Percentiles rank a stretch among this genome's conserved stretches.
Evolutionary conservation across 495 filamentous ascomycete species (phyloP).

Genomic region (Trichoderma erinaceum): DNA sequence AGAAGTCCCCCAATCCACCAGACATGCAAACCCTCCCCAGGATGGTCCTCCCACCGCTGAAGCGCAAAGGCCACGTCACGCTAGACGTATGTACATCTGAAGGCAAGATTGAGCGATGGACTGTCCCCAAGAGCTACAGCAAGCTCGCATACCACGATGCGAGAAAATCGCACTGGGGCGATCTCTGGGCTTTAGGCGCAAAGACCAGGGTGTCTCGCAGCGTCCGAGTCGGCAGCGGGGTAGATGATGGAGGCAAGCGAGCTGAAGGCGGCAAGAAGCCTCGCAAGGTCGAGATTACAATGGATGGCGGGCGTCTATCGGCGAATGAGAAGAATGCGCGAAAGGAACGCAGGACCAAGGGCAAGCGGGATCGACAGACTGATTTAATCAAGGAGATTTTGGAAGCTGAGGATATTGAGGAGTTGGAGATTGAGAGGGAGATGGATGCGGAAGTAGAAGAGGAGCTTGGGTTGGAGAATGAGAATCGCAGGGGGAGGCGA

Average conservation of each 20-base stretch:
- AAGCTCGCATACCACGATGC: conserved; percentile 83
- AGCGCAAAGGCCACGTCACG: conserved; percentile 79
- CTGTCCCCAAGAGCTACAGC: conserved; percentile 73
- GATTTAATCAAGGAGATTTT: conserved; percentile 29
- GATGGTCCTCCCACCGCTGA: conserved; percentile 70
- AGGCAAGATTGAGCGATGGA: conserved; percentile 90
- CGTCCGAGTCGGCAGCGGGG: conserved; percentile 52
- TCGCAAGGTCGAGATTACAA: conserved; percentile 20
- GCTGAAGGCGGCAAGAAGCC: conserved; percentile 22
- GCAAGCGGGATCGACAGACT: conserved; percentile 25
- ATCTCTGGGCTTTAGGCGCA: conserved; percentile 90
- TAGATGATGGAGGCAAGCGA: conserved; percentile 17
- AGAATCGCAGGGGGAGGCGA: conserved; percentile 5
- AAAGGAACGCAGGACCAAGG: conserved; percentile 21
- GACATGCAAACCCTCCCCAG: conserved; percentile 70
- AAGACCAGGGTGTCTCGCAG: conserved; percentile 67
- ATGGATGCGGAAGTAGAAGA: conserved; percentile 22
- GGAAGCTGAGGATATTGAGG: conserved; percentile 26
- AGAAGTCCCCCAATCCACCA: conserved; percentile 28
- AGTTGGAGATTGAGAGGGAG: conserved; percentile 13
- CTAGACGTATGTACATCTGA: conserved; percentile 86
- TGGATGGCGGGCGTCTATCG: conserved; percentile 21
- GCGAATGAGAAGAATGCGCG: conserved; percentile 19
- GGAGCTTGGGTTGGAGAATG: conserved; percentile 7
- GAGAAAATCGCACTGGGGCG: conserved; percentile 84